Conservation (phyloP, 2,329 filamentous ascomycete genomes). For the Phoma sp. region DNA sequence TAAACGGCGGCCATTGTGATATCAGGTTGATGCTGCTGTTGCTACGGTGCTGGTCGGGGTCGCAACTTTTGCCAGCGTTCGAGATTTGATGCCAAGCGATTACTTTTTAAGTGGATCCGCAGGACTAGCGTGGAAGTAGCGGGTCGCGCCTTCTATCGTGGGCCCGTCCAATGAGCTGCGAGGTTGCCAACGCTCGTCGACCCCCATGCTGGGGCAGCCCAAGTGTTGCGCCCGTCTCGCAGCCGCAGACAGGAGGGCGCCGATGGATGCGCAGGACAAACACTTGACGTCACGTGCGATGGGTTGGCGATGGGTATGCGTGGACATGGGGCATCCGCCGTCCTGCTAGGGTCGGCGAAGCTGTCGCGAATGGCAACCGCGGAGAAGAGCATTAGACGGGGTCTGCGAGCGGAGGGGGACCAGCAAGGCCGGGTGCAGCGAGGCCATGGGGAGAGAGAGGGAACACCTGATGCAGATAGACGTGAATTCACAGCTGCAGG, state of each 20-base stretch:
- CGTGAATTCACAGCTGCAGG: slow-evolving; percentile 9
- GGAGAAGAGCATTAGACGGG: not conserved
- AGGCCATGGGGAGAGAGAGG: not conserved
- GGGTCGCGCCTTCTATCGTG: slow-evolving; percentile 34
- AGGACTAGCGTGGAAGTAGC: slow-evolving; percentile 19
- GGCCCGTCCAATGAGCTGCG: slow-evolving; percentile 27
- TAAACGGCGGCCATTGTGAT: slow-evolving; percentile 62
- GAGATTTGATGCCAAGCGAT: slow-evolving; percentile 36
- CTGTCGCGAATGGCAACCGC: not conserved
- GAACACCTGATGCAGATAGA: not conserved
- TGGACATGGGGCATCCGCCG: not conserved
- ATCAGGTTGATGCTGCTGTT: slow-evolving; percentile 18
- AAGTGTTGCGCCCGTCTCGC: slow-evolving; percentile 3
- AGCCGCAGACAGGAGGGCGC: slow-evolving; percentile 6
- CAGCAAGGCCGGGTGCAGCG: not conserved
- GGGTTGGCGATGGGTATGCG: slow-evolving; percentile 6
- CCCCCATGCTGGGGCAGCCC: slow-evolving; percentile 15
- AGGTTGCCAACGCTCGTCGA: slow-evolving; percentile 17
- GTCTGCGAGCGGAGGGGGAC: not conserved
- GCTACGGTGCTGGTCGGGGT: slow-evolving; percentile 13
- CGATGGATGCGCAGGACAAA: not conserved
- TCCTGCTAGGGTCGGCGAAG: slow-evolving; percentile 4
- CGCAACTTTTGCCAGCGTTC: slow-evolving; percentile 27
- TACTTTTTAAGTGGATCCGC: slow-evolving; percentile 5
- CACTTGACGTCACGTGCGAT: not conserved